Percentiles rank a stretch among this genome's conserved stretches.
phyloP scores from a whole-genome alignment of 441 rosid genomes.

The Macaranga tanarius region DNA sequence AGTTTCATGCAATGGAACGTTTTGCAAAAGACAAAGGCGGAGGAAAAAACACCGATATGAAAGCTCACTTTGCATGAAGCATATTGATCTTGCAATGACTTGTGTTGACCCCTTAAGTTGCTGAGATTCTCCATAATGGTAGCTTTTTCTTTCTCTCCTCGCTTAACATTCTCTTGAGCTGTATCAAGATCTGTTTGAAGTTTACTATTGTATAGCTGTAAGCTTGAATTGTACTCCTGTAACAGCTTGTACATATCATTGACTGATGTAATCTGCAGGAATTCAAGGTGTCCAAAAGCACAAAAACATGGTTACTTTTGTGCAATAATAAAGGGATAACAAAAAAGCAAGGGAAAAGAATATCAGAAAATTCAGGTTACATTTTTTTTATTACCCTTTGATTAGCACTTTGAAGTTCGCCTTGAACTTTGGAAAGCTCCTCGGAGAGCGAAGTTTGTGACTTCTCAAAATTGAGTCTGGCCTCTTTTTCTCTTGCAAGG shows the following conservation, averaged over 20 bases:
- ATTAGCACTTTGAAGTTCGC: conserved; percentile 70
- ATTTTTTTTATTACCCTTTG: conserved; percentile 53
- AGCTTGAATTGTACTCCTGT: conserved; percentile 88
- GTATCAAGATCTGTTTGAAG: conserved; percentile 72
- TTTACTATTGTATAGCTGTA: conserved; percentile 76
- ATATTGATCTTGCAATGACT: conserved; percentile 81
- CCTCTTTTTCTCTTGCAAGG: conserved; percentile 61
- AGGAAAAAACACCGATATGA: conserved; percentile 1
- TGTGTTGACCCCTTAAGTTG: conserved; percentile 75
- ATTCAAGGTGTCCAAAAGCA: conserved; percentile 18
- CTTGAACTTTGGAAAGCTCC: conserved; percentile 66
- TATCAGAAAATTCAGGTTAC: conserved; percentile 1
- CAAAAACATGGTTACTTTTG: conserved; percentile 10
- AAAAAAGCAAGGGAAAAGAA: not conserved
- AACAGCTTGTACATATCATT: conserved; percentile 78
- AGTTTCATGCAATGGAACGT: not conserved
- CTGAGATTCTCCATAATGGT: conserved; percentile 75
- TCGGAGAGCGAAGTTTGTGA: conserved; percentile 57
- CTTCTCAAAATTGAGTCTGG: conserved; percentile 66
- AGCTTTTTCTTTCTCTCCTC: conserved; percentile 76
- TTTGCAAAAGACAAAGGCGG: not conserved
- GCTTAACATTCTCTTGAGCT: conserved; percentile 57
- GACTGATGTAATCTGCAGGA: conserved; percentile 57
- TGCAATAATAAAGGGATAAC: not conserved
- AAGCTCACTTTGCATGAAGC: conserved; percentile 62